Percentiles rank a stretch among this genome's conserved stretches.
Evolutionary conservation across 768 basidiomycete species (phyloP).

Genomic region (Lyophyllum atratum): DNA sequence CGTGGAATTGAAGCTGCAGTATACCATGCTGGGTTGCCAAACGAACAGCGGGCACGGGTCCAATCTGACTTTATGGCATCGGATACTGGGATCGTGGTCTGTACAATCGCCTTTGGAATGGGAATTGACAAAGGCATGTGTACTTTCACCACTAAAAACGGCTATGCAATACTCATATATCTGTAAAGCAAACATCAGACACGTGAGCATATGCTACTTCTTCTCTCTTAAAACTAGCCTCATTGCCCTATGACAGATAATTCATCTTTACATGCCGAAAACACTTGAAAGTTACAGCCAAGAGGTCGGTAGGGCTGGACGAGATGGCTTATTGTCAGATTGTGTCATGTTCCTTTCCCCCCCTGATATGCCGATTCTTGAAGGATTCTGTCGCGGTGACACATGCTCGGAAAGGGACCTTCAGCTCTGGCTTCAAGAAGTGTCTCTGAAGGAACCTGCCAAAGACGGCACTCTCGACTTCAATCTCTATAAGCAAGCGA

Average conservation of each 20-base stretch:
- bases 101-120: constrained; percentile 17
- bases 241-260: neutral
- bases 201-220: neutral
- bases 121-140: constrained; percentile 15
- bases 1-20: constrained; percentile 12
- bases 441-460: constrained; percentile 34
- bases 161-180: neutral
- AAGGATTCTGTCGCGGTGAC: constrained; percentile 51
- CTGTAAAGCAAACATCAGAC: constrained; percentile 11
- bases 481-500: constrained; percentile 42
- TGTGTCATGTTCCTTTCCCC: constrained; percentile 48
- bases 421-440: constrained; percentile 42
- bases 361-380: constrained; percentile 44
- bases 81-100: constrained; percentile 10
- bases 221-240: neutral
- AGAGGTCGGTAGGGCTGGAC: constrained; percentile 17
- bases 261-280: constrained; percentile 15
- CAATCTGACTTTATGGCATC: constrained; percentile 13
- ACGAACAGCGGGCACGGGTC: constrained; percentile 6
- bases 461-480: constrained; percentile 40
- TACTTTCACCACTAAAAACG: neutral
- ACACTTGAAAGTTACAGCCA: constrained; percentile 16
- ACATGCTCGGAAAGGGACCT: constrained; percentile 41
- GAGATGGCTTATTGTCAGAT: constrained; percentile 28
- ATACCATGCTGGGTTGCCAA: constrained; percentile 17